Evolutionary conservation across 2,329 filamentous ascomycete genomes (phyloP).

Genomic region (Madurella fahalii): DNA sequence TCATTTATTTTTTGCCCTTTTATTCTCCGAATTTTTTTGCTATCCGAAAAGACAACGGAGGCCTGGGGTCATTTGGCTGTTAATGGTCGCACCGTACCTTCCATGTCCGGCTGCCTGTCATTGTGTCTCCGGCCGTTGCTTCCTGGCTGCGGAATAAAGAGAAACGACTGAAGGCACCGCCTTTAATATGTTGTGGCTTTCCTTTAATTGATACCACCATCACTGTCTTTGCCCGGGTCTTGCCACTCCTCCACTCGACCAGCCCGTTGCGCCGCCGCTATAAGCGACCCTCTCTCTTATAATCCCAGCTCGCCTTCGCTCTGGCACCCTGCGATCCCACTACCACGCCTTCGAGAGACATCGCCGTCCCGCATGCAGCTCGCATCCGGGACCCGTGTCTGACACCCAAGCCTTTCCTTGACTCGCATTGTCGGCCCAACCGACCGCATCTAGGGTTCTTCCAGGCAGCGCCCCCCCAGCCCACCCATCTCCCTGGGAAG

Average conservation of each 20-base stretch:
- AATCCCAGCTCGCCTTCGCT: constrained; percentile 12
- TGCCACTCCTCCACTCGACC: constrained; percentile 16
- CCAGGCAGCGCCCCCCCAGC: constrained; percentile 1
- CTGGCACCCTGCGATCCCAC: constrained; percentile 1
- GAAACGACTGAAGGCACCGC: constrained; percentile 12
- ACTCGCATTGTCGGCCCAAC: constrained; percentile 17
- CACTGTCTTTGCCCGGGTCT: constrained; percentile 21
- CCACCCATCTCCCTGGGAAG: neutral
- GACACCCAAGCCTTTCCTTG: constrained; percentile 5
- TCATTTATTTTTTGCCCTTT: constrained; percentile 4
- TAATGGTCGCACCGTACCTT: constrained; percentile 21
- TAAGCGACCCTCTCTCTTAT: constrained; percentile 19
- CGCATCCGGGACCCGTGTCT: constrained; percentile 15
- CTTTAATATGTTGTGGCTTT: constrained; percentile 21
- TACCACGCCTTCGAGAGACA: constrained; percentile 8
- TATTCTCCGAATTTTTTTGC: constrained; percentile 12
- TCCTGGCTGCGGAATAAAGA: constrained; percentile 26
- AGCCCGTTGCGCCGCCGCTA: constrained; percentile 13
- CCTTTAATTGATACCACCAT: constrained; percentile 25
- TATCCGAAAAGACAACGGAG: constrained; percentile 1
- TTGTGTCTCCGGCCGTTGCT: constrained; percentile 24
- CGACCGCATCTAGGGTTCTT: constrained; percentile 4
- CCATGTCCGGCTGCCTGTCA: constrained; percentile 27
- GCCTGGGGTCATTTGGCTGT: constrained; percentile 2
- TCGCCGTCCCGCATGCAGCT: constrained; percentile 13